phyloP scores from a whole-genome alignment of 805 yeast species.

The Saccharomycopsis capsularis region DNA sequence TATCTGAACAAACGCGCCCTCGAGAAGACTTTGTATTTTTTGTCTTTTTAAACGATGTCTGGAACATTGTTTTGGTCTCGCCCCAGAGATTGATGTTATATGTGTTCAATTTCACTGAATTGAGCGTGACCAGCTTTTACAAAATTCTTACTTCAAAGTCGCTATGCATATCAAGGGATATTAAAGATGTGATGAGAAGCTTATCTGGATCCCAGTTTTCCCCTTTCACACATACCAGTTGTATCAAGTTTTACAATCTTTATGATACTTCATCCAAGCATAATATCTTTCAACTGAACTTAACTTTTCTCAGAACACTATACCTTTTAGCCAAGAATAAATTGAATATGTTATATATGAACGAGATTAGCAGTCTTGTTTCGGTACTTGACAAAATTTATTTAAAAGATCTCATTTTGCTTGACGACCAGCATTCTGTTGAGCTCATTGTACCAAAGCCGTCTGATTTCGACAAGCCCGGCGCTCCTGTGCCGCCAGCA shows the following conservation, averaged over 20 bases:
- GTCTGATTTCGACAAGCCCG: too few relatives aligned
- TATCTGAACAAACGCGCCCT: neutral
- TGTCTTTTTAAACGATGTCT: constrained; percentile 1
- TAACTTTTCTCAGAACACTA: neutral
- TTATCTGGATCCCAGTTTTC: neutral
- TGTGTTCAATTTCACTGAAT: constrained; percentile 9
- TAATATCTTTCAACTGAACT: neutral
- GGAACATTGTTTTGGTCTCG: constrained; percentile 7
- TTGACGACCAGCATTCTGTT: too few relatives aligned
- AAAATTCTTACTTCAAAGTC: neutral
- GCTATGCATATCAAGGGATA: neutral
- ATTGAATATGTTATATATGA: neutral
- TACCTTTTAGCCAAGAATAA: neutral
- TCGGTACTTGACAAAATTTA: too few relatives aligned
- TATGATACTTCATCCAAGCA: neutral
- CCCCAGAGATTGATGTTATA: neutral
- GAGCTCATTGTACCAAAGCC: too few relatives aligned
- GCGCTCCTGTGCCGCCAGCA: too few relatives aligned
- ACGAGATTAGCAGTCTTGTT: neutral
- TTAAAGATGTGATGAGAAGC: constrained; percentile 1
- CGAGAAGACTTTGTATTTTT: neutral
- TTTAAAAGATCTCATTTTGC: too few relatives aligned
- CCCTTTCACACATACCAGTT: neutral
- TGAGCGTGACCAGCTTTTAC: neutral
- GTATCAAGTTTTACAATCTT: neutral